phyloP scores from a whole-genome alignment of 148 eudicot species.

The Simmondsia chinensis region DNA sequence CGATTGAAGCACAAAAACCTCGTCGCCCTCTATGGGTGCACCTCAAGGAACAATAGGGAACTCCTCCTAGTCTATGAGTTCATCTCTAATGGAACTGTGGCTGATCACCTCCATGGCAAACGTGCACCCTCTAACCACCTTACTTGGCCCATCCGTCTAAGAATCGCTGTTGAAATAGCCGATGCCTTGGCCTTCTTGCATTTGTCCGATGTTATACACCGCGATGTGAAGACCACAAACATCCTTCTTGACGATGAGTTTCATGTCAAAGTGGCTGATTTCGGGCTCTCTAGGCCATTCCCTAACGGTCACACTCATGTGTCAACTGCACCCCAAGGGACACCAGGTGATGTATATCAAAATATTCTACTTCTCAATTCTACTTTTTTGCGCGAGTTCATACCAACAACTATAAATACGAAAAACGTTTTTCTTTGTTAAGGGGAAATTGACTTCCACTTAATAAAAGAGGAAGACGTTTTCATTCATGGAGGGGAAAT shows the following conservation, averaged over 20 bases:
- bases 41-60: slow-evolving; percentile 63
- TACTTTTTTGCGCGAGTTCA: too few relatives aligned
- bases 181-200: slow-evolving; percentile 73
- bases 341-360: too few relatives aligned
- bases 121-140: slow-evolving; percentile 39
- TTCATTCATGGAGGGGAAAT: too few relatives aligned
- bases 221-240: slow-evolving; percentile 82
- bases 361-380: too few relatives aligned
- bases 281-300: slow-evolving; percentile 74
- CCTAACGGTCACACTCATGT: slow-evolving; percentile 22
- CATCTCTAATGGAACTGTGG: slow-evolving; percentile 80
- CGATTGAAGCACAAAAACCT: slow-evolving; percentile 53
- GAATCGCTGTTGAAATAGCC: slow-evolving; percentile 74
- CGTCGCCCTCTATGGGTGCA: slow-evolving; percentile 69
- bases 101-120: slow-evolving; percentile 83
- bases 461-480: too few relatives aligned
- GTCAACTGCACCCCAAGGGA: slow-evolving; percentile 5
- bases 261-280: slow-evolving; percentile 86
- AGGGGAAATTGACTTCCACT: too few relatives aligned
- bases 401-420: too few relatives aligned
- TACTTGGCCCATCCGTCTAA: slow-evolving; percentile 64
- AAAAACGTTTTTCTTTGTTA: too few relatives aligned
- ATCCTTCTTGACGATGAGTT: slow-evolving; percentile 60
- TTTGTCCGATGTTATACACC: slow-evolving; percentile 62
- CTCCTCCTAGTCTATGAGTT: slow-evolving; percentile 84